Conservation (phyloP, 2,329 filamentous ascomycete genomes). For the Dendryphion nanum region DNA sequence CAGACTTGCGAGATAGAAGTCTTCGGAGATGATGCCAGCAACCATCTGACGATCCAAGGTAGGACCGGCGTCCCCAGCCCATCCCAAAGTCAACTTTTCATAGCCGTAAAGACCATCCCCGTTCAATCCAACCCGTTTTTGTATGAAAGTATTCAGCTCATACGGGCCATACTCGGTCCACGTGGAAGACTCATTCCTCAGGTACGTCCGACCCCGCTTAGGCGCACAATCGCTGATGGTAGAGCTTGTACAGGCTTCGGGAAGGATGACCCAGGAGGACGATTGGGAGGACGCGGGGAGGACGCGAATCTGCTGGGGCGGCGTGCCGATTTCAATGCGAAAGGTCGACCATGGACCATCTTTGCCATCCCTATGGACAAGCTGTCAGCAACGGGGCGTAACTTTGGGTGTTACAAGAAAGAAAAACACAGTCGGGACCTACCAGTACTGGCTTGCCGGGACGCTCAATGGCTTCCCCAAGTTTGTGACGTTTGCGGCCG, state of each 20-base stretch:
- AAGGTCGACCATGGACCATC: slow-evolving; percentile 46
- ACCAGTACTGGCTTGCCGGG: slow-evolving; percentile 25
- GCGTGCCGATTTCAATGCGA: slow-evolving; percentile 36
- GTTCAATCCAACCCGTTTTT: slow-evolving; percentile 2
- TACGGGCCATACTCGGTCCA: slow-evolving; percentile 9
- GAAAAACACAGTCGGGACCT: too few relatives aligned
- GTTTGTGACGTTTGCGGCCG: slow-evolving; percentile 9
- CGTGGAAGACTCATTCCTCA: slow-evolving; percentile 7
- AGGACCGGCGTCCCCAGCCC: slow-evolving; percentile 2
- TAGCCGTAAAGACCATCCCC: slow-evolving; percentile 8
- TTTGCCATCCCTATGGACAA: slow-evolving; percentile 41
- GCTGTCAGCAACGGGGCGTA: too few relatives aligned
- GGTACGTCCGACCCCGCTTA: slow-evolving; percentile 6
- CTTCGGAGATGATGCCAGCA: slow-evolving; percentile 33
- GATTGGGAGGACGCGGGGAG: slow-evolving; percentile 18
- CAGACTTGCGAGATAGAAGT: slow-evolving; percentile 32
- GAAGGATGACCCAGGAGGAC: slow-evolving; percentile 4
- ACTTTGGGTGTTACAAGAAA: too few relatives aligned
- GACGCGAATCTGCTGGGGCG: slow-evolving; percentile 36
- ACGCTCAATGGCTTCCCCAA: slow-evolving; percentile 19
- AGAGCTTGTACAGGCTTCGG: slow-evolving; percentile 2
- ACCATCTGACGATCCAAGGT: slow-evolving; percentile 33
- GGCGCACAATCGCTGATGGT: slow-evolving; percentile 4
- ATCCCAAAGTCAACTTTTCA: slow-evolving; percentile 5
- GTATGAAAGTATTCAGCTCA: slow-evolving; percentile 2